Conservation (phyloP, 768 basidiomycete species). For the Lactarius evosmus region DNA sequence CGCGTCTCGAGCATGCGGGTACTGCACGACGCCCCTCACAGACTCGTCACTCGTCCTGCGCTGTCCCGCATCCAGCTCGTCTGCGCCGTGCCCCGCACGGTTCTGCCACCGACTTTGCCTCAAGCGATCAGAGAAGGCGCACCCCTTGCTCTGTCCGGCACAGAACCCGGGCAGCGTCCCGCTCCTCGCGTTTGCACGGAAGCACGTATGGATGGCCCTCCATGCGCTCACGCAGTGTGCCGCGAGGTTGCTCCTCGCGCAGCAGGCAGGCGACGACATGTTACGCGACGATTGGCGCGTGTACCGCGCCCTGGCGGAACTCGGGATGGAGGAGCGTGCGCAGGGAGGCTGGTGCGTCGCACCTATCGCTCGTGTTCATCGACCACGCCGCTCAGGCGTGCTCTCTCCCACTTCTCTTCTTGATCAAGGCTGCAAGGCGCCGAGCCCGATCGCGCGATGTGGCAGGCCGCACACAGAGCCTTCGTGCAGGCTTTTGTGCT, state of each 20-base stretch:
- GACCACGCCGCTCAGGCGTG: conserved; percentile 21
- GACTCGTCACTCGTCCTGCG: conserved; percentile 45
- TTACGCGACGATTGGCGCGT: conserved; percentile 52
- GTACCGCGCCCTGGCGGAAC: conserved; percentile 60
- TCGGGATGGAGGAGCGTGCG: conserved; percentile 67
- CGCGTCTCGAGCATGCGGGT: conserved; percentile 58
- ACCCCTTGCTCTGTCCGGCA: conserved; percentile 68
- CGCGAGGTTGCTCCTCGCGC: conserved; percentile 56
- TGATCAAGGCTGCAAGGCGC: conserved; percentile 35
- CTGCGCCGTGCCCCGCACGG: conserved; percentile 51
- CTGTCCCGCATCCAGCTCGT: conserved; percentile 48
- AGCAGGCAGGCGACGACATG: conserved; percentile 44
- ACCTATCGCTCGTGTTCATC: neutral
- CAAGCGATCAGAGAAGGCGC: conserved; percentile 56
- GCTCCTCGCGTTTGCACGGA: conserved; percentile 57
- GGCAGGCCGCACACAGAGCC: conserved; percentile 62
- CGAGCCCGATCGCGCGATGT: conserved; percentile 61
- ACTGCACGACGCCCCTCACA: conserved; percentile 67
- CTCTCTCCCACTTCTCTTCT: too few species aligned
- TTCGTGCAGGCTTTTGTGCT: conserved; percentile 61
- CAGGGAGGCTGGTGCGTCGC: conserved; percentile 46
- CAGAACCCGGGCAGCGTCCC: conserved; percentile 68
- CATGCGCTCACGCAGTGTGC: conserved; percentile 70
- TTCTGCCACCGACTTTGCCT: conserved; percentile 84
- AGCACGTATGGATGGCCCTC: conserved; percentile 69